Evolutionary conservation across 495 filamentous ascomycete species (phyloP).

Genomic region (Neurospora terricola): DNA sequence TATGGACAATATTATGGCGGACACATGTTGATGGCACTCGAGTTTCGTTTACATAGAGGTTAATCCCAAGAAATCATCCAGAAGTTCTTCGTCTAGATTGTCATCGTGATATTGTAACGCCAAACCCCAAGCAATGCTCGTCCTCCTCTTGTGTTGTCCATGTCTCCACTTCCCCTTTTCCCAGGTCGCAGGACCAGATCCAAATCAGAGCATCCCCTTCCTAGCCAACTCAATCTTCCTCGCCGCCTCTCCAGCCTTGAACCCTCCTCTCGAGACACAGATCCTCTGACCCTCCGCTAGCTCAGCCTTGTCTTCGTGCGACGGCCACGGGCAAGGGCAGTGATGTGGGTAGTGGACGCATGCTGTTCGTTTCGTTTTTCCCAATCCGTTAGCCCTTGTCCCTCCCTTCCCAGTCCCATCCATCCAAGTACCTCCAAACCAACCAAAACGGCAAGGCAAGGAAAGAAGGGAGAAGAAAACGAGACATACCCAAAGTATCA

Average conservation of each 20-base stretch:
- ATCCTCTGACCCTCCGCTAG: conserved; percentile 69
- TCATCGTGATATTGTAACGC: not conserved
- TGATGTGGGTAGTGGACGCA: conserved; percentile 92
- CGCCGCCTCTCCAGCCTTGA: conserved; percentile 59
- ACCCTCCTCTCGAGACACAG: conserved; percentile 77
- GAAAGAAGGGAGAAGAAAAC: not conserved
- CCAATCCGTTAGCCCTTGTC: no score
- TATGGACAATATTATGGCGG: not conserved
- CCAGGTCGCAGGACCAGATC: no score
- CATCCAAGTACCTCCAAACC: no score
- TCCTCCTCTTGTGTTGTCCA: not conserved
- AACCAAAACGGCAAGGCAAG: not conserved
- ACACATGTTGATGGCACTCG: not conserved
- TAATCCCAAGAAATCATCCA: not conserved
- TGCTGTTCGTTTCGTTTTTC: conserved; percentile 30
- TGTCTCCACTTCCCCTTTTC: not conserved
- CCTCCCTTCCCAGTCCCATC: no score
- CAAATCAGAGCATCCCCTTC: conserved; percentile 75
- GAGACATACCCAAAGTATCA: conserved; percentile 54
- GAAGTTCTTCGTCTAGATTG: not conserved
- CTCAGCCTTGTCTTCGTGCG: conserved; percentile 81
- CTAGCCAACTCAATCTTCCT: conserved; percentile 73
- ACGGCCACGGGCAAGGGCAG: conserved; percentile 78
- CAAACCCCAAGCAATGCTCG: not conserved
- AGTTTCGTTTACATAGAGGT: not conserved